Evolutionary conservation across 2,329 filamentous ascomycete species (phyloP).

Genomic region (Hirsutella minnesotensis): DNA sequence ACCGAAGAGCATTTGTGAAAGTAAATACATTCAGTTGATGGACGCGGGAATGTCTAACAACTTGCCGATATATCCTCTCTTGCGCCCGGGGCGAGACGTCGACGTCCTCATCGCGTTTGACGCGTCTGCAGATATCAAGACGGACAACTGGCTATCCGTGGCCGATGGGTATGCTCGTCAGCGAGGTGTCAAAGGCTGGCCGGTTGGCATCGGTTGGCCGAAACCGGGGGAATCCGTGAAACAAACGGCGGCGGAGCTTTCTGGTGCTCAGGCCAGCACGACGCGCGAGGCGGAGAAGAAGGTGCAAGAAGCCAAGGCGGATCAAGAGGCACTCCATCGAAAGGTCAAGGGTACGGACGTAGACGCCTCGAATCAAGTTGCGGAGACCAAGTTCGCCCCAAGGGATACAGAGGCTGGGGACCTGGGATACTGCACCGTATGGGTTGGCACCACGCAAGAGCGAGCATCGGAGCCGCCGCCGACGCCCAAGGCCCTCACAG

Average conservation of each 20-base stretch:
- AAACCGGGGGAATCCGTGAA: constrained; percentile 44
- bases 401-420: constrained; percentile 40
- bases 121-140: constrained; percentile 82
- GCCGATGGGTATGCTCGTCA: constrained; percentile 88
- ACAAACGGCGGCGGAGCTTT: constrained; percentile 52
- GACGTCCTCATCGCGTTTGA: constrained; percentile 91
- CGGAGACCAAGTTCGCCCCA: constrained; percentile 25
- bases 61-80: constrained; percentile 84
- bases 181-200: constrained; percentile 88
- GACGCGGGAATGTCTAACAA: constrained; percentile 99
- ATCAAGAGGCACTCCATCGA: constrained; percentile 23
- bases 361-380: constrained; percentile 10
- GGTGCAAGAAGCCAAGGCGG: constrained; percentile 45
- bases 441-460: constrained; percentile 80
- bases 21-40: constrained; percentile 72
- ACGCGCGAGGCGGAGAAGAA: constrained; percentile 50
- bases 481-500: constrained; percentile 40
- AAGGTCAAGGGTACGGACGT: constrained; percentile 13
- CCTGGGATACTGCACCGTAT: constrained; percentile 85
- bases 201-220: constrained; percentile 89
- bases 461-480: constrained; percentile 43
- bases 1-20: constrained; percentile 63
- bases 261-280: constrained; percentile 49
- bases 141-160: constrained; percentile 92
- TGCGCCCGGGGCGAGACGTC: constrained; percentile 77